Evolutionary conservation across 345 rosid species (phyloP), one percentile per base, ranked within the genome.

Genomic region (Erodium maritimum): DNA sequence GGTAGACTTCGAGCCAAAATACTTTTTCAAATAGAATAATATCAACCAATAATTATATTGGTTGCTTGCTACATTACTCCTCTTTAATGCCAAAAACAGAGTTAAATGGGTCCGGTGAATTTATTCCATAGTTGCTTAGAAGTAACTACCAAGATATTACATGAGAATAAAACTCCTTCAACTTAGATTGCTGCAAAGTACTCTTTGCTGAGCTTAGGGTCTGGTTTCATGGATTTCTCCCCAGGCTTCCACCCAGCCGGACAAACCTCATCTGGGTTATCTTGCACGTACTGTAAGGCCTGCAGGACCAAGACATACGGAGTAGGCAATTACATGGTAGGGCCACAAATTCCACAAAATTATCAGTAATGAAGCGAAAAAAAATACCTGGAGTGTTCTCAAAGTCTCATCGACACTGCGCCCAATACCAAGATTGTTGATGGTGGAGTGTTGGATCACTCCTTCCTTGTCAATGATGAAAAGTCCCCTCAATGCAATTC

Each of bases 181-280:
- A 9, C 56, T 54, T 75, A 79, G 18, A 82, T 72, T 55, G 79
- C 83, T 0, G 94, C 76, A 61, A 89, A 89, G 87, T 89, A 93
- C 53, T 87, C 96, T 78, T 89, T 85, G 91, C 97, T 89, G 68
- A 74, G 82, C 71, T 83, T 93, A 3, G 97, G 99, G 80, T 93
- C 90, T 17, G 91, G 96, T 76, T 93, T 93, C 99, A 93, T 87
- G 56, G 99, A 89, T 74, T 79, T 93, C 67, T 89, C 97, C 6
- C 97, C 97, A 0, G 99, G 97, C 78, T 93, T 87, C 99, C 99
- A 93, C 55, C 97, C 99, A 5, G 96, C 99, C 0, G 99, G 99
- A 80, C 99, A 89, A 60, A 93, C 99, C 69, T 89, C 99, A 59
- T 93, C 99, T 1, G 97, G 97, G 52, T 93, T 93, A 17, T 93